Conservation (phyloP, 352 stramenopile species). For the Phytophthora vignae region DNA sequence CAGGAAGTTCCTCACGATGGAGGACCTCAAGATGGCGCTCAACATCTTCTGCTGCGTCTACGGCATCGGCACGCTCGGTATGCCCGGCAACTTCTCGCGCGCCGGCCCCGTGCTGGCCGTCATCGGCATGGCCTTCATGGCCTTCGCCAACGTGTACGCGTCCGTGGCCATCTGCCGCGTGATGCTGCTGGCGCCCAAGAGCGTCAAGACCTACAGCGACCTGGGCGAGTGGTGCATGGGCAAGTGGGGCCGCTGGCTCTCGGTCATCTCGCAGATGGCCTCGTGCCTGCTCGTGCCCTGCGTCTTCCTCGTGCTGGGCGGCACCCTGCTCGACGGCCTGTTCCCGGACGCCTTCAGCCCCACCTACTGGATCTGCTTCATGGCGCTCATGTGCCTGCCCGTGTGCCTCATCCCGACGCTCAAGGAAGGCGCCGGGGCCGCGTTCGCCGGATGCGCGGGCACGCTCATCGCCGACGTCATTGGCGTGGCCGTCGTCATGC, state of each 20-base stretch:
- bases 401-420: constrained; percentile 44
- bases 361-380: constrained; percentile 51
- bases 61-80: constrained; percentile 67
- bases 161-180: constrained; percentile 47
- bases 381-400: constrained; percentile 42
- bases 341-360: constrained; percentile 33
- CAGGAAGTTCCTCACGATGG: constrained; percentile 29
- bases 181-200: constrained; percentile 39
- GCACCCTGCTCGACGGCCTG: constrained; percentile 29
- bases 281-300: constrained; percentile 28
- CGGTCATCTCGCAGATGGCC: constrained; percentile 52
- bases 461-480: constrained; percentile 47
- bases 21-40: constrained; percentile 51
- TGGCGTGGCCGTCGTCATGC: constrained; percentile 31
- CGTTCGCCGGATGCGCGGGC: constrained; percentile 40
- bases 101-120: constrained; percentile 45
- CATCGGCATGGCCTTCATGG: constrained; percentile 48
- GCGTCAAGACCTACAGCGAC: constrained; percentile 49
- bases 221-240: constrained; percentile 47
- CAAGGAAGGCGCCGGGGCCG: constrained; percentile 38
- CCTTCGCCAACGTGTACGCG: constrained; percentile 50
- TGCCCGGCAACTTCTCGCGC: constrained; percentile 59
- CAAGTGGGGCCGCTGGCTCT: constrained; percentile 43
- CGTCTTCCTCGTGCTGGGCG: constrained; percentile 31
- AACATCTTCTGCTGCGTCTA: constrained; percentile 61